Evolutionary conservation across 2,329 filamentous ascomycete genomes (phyloP).

Genomic region (Atkinsonella texensis): DNA sequence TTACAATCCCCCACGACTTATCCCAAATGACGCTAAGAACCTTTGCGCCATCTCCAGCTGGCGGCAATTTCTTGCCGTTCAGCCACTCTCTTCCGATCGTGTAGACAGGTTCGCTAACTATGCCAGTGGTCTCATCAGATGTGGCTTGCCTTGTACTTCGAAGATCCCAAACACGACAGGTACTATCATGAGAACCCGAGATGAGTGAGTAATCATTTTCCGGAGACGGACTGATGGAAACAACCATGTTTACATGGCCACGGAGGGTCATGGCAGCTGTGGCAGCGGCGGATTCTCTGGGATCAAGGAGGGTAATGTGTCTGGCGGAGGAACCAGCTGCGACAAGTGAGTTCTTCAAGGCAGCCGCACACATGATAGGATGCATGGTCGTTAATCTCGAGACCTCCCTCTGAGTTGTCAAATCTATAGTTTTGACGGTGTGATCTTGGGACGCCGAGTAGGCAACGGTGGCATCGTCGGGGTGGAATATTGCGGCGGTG

Average conservation of each 20-base stretch:
- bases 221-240: conserved; percentile 36
- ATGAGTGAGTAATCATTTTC: conserved; percentile 72
- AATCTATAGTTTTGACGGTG: conserved; percentile 79
- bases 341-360: conserved; percentile 52
- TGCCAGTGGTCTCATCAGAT: conserved; percentile 47
- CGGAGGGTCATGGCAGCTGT: conserved; percentile 83
- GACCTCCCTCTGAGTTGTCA: conserved; percentile 68
- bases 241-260: conserved; percentile 69
- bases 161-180: conserved; percentile 88
- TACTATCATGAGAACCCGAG: conserved; percentile 84
- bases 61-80: conserved; percentile 49
- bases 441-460: conserved; percentile 91
- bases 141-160: conserved; percentile 51
- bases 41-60: conserved; percentile 75
- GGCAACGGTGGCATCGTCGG: conserved; percentile 71
- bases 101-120: conserved; percentile 64
- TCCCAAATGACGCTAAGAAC: conserved; percentile 87
- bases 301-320: conserved; percentile 89
- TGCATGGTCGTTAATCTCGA: conserved; percentile 76
- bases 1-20: conserved; percentile 74
- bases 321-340: conserved; percentile 72
- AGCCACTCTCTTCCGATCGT: conserved; percentile 63
- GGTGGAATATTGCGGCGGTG: conserved; percentile 74
- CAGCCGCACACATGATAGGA: conserved; percentile 66
- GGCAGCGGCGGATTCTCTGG: conserved; percentile 61